Conservation (phyloP, 1,284 basidiomycete species). For the Sphaerobolus stellatus region DNA sequence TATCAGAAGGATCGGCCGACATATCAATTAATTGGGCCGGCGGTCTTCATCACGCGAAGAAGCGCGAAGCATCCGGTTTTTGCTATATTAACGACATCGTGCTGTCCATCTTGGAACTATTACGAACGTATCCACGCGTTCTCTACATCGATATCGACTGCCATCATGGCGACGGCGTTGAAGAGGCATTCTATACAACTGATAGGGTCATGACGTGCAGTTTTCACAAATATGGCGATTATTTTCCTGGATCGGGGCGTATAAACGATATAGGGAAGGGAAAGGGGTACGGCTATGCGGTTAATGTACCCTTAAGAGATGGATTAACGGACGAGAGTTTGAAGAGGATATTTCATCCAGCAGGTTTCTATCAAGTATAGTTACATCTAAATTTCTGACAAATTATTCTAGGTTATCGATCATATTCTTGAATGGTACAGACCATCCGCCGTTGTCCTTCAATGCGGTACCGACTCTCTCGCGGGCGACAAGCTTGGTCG, state of each 20-base stretch:
- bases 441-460: constrained; percentile 88
- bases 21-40: constrained; percentile 98
- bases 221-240: constrained; percentile 97
- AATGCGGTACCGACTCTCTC: constrained; percentile 95
- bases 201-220: constrained; percentile 95
- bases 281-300: constrained; percentile 85
- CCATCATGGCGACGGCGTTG: constrained; percentile 97
- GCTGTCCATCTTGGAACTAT: constrained; percentile 83
- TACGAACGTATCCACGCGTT: constrained; percentile 81
- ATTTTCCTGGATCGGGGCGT: constrained; percentile 93
- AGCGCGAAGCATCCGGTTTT: constrained; percentile 93
- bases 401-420: constrained; percentile 63
- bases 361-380: constrained; percentile 40
- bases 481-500: constrained; percentile 95
- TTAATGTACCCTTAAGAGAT: constrained; percentile 94
- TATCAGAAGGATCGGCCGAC: constrained; percentile 83
- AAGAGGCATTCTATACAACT: constrained; percentile 98
- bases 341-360: constrained; percentile 85
- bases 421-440: constrained; percentile 89
- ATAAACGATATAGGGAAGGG: constrained; percentile 85
- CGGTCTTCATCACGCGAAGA: constrained; percentile 97
- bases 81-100: constrained; percentile 99
- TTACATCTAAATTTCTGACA: background rate
- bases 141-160: constrained; percentile 98
- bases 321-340: constrained; percentile 87